Evolutionary conservation across 1,284 basidiomycete genomes (phyloP).

Genomic region (Coriolopsis trogii): DNA sequence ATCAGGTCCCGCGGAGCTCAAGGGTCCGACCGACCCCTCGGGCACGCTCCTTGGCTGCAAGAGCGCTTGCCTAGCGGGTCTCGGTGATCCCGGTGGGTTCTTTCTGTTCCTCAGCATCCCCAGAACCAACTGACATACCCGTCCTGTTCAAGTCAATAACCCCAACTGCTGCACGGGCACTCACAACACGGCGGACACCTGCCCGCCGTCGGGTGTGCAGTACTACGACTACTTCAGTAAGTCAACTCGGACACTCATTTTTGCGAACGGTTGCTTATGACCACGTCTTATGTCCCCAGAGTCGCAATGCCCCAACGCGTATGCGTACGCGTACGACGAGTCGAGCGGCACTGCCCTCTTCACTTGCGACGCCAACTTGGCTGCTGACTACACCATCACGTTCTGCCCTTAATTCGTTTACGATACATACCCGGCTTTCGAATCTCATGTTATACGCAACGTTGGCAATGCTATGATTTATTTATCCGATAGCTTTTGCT

Average conservation of each 20-base stretch:
- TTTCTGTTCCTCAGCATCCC: background rate
- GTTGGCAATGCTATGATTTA: too few relatives aligned
- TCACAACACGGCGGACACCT: constrained; percentile 50
- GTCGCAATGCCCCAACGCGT: constrained; percentile 47
- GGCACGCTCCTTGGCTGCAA: constrained; percentile 61
- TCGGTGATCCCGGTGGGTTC: constrained; percentile 44
- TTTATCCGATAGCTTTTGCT: too few relatives aligned
- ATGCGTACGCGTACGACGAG: constrained; percentile 57
- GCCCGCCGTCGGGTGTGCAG: constrained; percentile 51
- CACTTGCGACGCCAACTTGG: constrained; percentile 40
- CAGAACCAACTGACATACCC: background rate
- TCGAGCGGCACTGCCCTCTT: constrained; percentile 47
- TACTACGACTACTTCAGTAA: constrained; percentile 60
- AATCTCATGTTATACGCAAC: too few relatives aligned
- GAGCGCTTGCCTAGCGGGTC: constrained; percentile 59
- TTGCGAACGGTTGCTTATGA: background rate
- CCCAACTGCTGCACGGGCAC: constrained; percentile 61
- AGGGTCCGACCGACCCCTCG: constrained; percentile 51
- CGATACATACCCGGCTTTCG: too few relatives aligned
- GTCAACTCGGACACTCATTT: constrained; percentile 20
- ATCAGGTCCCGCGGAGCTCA: constrained; percentile 51
- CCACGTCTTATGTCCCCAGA: constrained; percentile 31
- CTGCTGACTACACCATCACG: constrained; percentile 50
- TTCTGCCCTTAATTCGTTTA: constrained; percentile 48
- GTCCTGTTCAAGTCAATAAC: constrained; percentile 43